Evolutionary conservation across 2,329 filamentous ascomycete species (phyloP).

Genomic region (Cladophialophora bantiana): DNA sequence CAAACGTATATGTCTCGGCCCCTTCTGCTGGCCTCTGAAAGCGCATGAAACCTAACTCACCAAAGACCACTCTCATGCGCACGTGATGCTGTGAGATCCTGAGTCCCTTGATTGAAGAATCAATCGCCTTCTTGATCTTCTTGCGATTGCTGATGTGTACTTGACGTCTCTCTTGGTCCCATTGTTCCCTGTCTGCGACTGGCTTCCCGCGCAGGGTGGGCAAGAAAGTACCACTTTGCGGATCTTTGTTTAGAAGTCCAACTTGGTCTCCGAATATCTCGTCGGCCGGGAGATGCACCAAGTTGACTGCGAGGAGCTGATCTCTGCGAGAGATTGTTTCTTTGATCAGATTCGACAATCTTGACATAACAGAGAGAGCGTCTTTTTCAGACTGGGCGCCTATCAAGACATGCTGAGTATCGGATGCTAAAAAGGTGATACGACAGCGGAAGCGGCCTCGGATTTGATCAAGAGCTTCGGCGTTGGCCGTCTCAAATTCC

Average conservation of each 20-base stretch:
- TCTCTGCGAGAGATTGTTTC: slow-evolving; percentile 35
- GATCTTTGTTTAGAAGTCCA: slow-evolving; percentile 29
- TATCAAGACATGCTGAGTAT: slow-evolving; percentile 28
- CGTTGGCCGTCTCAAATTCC: slow-evolving; percentile 31
- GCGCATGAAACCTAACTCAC: slow-evolving; percentile 49
- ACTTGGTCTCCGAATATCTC: slow-evolving; percentile 35
- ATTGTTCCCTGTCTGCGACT: slow-evolving; percentile 36
- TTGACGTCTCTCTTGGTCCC: slow-evolving; percentile 37
- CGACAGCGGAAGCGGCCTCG: slow-evolving; percentile 26
- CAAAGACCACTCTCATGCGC: slow-evolving; percentile 53
- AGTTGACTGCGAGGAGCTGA: slow-evolving; percentile 31
- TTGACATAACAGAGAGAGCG: slow-evolving; percentile 27
- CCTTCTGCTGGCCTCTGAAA: slow-evolving; percentile 45
- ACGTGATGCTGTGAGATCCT: slow-evolving; percentile 46
- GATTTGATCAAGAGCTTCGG: slow-evolving; percentile 31
- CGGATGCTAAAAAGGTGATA: slow-evolving; percentile 25
- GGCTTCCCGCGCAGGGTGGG: slow-evolving; percentile 39
- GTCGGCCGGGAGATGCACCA: slow-evolving; percentile 33
- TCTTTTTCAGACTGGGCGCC: slow-evolving; percentile 24
- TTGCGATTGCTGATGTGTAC: slow-evolving; percentile 44
- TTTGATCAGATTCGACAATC: slow-evolving; percentile 37
- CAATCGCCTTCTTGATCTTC: slow-evolving; percentile 44
- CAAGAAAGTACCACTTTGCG: slow-evolving; percentile 25
- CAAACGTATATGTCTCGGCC: slow-evolving; percentile 44
- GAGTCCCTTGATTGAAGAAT: slow-evolving; percentile 45